Evolutionary conservation across 2,329 filamentous ascomycete genomes (phyloP), one percentile per base, ranked within the genome.

Genomic region (Seiridium cupressi): DNA sequence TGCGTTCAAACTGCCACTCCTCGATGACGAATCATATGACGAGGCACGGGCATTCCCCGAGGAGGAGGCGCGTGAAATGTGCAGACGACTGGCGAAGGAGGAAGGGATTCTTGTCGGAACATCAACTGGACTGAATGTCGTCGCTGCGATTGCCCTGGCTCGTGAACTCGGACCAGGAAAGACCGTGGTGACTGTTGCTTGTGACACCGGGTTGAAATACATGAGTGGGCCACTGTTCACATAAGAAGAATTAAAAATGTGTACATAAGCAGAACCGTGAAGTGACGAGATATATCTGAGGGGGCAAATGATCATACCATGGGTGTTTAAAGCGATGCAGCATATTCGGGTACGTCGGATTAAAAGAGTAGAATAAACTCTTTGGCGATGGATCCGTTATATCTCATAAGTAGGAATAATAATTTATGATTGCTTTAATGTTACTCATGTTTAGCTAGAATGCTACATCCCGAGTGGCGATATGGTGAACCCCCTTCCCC

Each of bases 31-130:
- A 35, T 31, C 44, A 8, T 55, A 38, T 36, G 51, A 55, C 13
- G 51, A 55, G 51, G 51, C 40, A 5, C 4, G 40, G 38, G 40
- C 51, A 1, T 5, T 55, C 5, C 35, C 35, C 38, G 51, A 55
- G 18, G 35, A 55, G 4, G 51, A 55, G 31, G 51, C n/a, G 3
- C 36, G 51, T 4, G 40, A 35, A 6, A 55, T 55, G 51, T 55
- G 51, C 40, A 32, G 38, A 3, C 51, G 51, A 4, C 36, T 55
- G 8, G 51, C 51, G n/a, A 42, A 8, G 36, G 51, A 55, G 10
- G 51, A 55, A 31, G 51, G 51, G 5, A 42, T 55, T 6, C 51
- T 55, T n/a, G 51, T 55, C n/a, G 51, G 51, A 26, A 55, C 51
- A 0, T 55, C 51, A 18, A 44, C 51, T 26, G 51, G 51, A 9